Base-by-base conservation (phyloP, 257 asterid genomes). In the Nicotiana otophora region DNA sequence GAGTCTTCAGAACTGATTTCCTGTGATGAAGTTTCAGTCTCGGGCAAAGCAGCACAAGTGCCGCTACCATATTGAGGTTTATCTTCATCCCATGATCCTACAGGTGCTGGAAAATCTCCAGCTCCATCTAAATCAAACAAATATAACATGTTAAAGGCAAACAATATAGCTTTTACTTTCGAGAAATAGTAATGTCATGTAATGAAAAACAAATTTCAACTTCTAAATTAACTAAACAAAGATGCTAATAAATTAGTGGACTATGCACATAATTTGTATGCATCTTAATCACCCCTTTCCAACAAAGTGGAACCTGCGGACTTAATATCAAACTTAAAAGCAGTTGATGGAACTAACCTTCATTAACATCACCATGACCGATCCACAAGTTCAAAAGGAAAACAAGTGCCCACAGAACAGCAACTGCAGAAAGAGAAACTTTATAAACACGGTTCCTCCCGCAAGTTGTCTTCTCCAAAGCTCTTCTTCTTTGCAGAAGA, bases 401-500 rank as follows among this genome's bases (percentile, higher is more conserved):
- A 33, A 93, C 86, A 60, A 93, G 85, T 42, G 90, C 95, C 99
- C 98, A 94, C 9, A 93, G 85, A 85, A 92, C 81, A 78, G 90
- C 62, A 75, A 87, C 89, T 42, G 87, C 83, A 75, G 97, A 91
- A 83, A 96, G 86, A 53, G 99, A 93, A 78, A 90, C 90, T 85
- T 85, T 92, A 89, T 88, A 93, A 84, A 92, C 87, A 78, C 84
- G 88, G 57, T 80, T 82, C 85, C 88, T 86, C 74, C 96, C 91
- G 53, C 84, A 85, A 60, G 88, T 17, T 16, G 89, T 86, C 83
- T 90, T 90, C 87, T 88, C 89, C 89, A 89, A 88, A 82, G 94
- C 95, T 89, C 97, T 93, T 90, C 96, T 90, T 88, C 96, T 90
- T 88, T 91, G 93, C 84, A 91, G 96, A 94, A 94, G 96, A 96